A percentile compares a stretch with the other conserved stretches of the same genome.
These are phyloP conservation scores for Otatea glauca DNA, from an alignment of 176 grass and related monocot genomes.

Conservation along the genomic window DNA sequence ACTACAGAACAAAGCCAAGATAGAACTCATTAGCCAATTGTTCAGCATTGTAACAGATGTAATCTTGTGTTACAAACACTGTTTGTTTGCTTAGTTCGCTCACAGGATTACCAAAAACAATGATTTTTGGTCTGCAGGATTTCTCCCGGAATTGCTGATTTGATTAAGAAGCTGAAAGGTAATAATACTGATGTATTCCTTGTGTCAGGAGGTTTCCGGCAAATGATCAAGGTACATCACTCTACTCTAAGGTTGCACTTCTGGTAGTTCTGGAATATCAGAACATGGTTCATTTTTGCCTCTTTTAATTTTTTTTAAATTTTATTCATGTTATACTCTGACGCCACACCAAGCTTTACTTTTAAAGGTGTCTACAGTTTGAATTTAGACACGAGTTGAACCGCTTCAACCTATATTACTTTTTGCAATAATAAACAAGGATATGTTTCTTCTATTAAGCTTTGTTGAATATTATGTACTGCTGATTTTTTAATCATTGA, in stretches of 20 bases:
- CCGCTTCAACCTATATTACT: neutral
- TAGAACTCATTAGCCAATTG: neutral
- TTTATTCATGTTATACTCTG: neutral
- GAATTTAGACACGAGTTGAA: neutral
- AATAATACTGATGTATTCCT: slow-evolving; percentile 82
- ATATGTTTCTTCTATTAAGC: neutral
- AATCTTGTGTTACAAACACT: neutral
- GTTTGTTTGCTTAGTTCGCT: slow-evolving; percentile 10
- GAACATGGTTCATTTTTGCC: neutral
- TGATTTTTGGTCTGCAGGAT: slow-evolving; percentile 56
- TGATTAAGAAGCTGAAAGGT: slow-evolving; percentile 74
- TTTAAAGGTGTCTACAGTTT: neutral
- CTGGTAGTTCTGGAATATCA: neutral
- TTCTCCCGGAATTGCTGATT: slow-evolving; percentile 79
- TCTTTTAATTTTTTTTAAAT: neutral
- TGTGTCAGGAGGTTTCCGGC: slow-evolving; percentile 88
- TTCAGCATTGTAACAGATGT: neutral
- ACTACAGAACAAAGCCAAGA: slow-evolving; percentile 4
- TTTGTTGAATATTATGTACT: neutral
- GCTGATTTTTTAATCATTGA: neutral
- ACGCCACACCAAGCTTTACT: neutral
- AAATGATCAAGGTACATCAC: slow-evolving; percentile 85
- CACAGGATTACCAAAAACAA: slow-evolving; percentile 2
- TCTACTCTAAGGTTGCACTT: neutral
- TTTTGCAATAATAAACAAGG: slow-evolving; percentile 3